Evolutionary conservation across 106 monocot genomes (phyloP), one percentile per base, ranked within the genome.

Genomic region (Xerophyta viscosa): DNA sequence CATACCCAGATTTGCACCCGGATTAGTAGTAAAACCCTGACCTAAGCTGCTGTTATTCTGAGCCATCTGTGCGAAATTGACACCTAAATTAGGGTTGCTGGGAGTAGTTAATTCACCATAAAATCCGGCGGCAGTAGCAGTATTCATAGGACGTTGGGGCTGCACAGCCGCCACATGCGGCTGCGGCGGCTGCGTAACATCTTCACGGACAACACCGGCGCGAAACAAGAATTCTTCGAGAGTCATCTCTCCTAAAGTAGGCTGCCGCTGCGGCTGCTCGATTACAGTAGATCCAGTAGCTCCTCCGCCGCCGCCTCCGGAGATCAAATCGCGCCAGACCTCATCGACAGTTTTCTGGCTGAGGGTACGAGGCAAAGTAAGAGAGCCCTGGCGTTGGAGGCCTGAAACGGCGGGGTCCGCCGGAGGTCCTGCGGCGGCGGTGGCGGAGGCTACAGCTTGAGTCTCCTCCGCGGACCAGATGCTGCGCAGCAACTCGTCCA

Each of bases 281-380:
- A 60, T 20, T 8, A n/a, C n/a, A n/a, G 46, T 7, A n/a, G n/a
- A n/a, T n/a, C n/a, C n/a, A n/a, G n/a, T n/a, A n/a, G n/a, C n/a
- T n/a, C n/a, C n/a, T n/a, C n/a, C n/a, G n/a, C n/a, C n/a, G 4
- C 24, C 37, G 12, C 54, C 54, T 1, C 64, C 77, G 21, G 23
- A 31, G 18, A 75, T 24, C 26, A 85, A 45, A 44, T 78, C 81
- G 39, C 75, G 71, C 91, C 91, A 91, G 13, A 91, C 85, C 62
- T 91, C 85, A 43, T 85, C 91, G 14, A 91, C 81, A 9, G 91
- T 85, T 66, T 91, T 91, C 69, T 63, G 70, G 46, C 86, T 68
- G 21, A 67, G 44, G 17, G 72, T 81, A 13, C 85, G 67, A 2
- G 75, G 59, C 23, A 78, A 64, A 6, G 54, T 66, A 37, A 68